Base-by-base conservation (phyloP, 1,284 basidiomycete species). In the Naganishia albida region DNA sequence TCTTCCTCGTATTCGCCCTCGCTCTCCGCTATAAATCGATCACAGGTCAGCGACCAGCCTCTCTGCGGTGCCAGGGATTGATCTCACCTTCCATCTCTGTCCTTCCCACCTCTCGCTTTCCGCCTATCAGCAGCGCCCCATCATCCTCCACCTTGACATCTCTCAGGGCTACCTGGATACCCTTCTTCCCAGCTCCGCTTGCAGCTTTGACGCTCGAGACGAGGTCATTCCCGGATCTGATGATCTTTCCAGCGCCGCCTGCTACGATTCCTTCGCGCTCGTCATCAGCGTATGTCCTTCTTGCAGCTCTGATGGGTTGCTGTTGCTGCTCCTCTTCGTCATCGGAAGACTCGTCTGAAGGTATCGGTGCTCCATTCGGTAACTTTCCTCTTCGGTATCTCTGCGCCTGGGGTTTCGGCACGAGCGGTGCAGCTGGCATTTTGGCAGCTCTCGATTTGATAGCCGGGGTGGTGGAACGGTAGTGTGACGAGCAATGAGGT, bases 191-290 rank as follows among this genome's bases (percentile, higher is more conserved):
- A 15, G 25, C 50, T 12, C 51, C 64, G 38, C 44, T 57, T 38
- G 49, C 42, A 64, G 42, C 26, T 50, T 51, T 50, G 16, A 50
- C 39, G 30, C 64, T 69, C 15, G 55, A 65, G 34, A 64, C 64
- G 12, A 63, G 59, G 53, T 66, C 50, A 46, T 51, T 38, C 13
- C 63, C 69, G 4, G 64, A 64, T n/a, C 56, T 68, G 25, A 77
- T 69, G n/a, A 80, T 68, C 46, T 72, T 64, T 20, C 78, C 77
- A 30, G 77, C 77, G 20, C 77, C 79, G 4, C 78, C 78, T 18
- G 77, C 78, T 8, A 79, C 79, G 15, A 74, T 25, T 20, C 55
- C 64, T 18, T 39, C 23, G 13, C 39, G 30, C 6, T 43, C 57
- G 26, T 50, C 52, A 20, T 62, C 65, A 7, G n/a, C 52, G 13